A percentile compares a stretch with the other conserved stretches of the same genome.
phyloP scores from a whole-genome alignment of 2,329 filamentous ascomycete species.

The Colletotrichum sp. region DNA sequence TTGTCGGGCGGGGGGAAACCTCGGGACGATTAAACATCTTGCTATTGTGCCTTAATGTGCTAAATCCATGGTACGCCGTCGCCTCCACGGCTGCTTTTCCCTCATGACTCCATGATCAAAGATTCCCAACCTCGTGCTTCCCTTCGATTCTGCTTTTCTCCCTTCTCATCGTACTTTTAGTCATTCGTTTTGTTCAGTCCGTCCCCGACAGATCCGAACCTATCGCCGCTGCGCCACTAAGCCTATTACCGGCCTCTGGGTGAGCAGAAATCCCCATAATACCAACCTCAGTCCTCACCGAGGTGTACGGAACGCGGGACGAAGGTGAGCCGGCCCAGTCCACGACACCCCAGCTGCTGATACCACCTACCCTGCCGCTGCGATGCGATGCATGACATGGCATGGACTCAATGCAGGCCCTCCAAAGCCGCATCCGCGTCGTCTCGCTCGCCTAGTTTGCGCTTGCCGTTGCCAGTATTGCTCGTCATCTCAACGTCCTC shows the following conservation, averaged over 20 bases:
- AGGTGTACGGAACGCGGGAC: constrained; percentile 17
- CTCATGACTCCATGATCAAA: background rate
- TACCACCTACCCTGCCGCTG: constrained; percentile 1
- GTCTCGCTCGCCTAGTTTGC: constrained; percentile 55
- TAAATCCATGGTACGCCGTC: background rate
- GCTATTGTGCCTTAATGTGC: background rate
- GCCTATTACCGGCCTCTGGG: background rate
- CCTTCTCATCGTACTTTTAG: background rate
- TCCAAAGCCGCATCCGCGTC: constrained; percentile 23
- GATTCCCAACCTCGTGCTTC: background rate
- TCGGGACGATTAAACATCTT: background rate
- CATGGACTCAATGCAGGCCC: constrained; percentile 10
- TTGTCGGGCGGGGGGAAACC: background rate
- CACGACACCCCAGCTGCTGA: background rate
- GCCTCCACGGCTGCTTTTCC: background rate
- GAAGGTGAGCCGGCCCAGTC: constrained; percentile 17
- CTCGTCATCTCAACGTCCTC: constrained; percentile 41
- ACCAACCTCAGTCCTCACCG: background rate
- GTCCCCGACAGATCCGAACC: background rate
- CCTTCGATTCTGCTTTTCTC: background rate
- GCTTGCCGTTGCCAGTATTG: constrained; percentile 55
- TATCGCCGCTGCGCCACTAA: background rate
- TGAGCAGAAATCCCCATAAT: background rate
- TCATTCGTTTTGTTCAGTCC: background rate
- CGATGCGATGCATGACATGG: constrained; percentile 14